Percentiles rank a stretch among this genome's conserved stretches.
phyloP scores from a whole-genome alignment of 116 monocot species.

The Posidonia oceanica region DNA sequence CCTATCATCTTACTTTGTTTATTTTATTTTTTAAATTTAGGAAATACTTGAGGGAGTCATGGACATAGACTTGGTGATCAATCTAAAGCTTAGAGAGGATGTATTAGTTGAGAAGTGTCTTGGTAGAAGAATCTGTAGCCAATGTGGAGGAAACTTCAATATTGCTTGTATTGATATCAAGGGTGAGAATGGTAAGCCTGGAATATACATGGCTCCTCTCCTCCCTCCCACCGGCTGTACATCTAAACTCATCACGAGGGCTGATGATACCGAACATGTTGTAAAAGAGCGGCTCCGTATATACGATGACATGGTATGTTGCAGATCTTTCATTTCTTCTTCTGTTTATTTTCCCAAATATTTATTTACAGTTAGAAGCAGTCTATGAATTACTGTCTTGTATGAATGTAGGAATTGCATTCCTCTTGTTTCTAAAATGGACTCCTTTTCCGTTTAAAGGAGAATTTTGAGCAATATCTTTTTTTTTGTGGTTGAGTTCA shows the following conservation, averaged over 20 bases:
- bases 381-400: no score
- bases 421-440: no score
- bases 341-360: no score
- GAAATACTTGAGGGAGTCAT: constrained; percentile 90
- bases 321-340: no score
- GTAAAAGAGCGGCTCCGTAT: constrained; percentile 78
- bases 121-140: constrained; percentile 88
- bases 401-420: no score
- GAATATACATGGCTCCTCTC: constrained; percentile 85
- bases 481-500: no score
- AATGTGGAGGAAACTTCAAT: constrained; percentile 91
- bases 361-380: no score
- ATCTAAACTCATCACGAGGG: constrained; percentile 71
- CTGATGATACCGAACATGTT: constrained; percentile 88
- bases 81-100: constrained; percentile 89
- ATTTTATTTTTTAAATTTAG: constrained; percentile 18
- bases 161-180: constrained; percentile 66
- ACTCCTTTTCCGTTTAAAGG: no score
- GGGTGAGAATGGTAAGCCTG: constrained; percentile 70
- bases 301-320: constrained; percentile 72
- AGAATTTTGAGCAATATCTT: no score
- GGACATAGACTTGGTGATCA: constrained; percentile 83
- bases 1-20: constrained; percentile 2
- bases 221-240: constrained; percentile 67
- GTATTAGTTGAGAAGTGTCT: constrained; percentile 74